Base-by-base conservation (phyloP, 2,329 filamentous ascomycete species). In the Pseudogymnoascus pannorum region DNA sequence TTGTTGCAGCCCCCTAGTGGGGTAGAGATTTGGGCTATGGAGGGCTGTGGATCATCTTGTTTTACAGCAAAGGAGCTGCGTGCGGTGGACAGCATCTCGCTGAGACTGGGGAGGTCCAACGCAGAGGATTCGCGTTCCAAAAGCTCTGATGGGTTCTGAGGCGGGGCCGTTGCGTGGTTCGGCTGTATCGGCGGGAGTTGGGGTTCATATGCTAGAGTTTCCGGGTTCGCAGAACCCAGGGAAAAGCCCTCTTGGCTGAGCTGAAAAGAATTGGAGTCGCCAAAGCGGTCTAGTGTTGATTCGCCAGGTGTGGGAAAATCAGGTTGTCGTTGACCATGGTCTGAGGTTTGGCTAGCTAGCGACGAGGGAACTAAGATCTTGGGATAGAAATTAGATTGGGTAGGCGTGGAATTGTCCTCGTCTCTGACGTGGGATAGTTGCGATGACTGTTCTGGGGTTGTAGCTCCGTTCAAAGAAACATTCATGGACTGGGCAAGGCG, bases 311-410 rank as follows among this genome's bases (percentile, higher is more conserved):
- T 74, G 11, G 74, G 69, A 4, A 75, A 76, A 61, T 81, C 78
- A 3, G 77, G 76, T 62, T 84, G 82, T 12, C 79, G 44, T 18
- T 54, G 76, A 22, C 80, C 81, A 62, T 69, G 66, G 77, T 82
- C 63, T 54, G 74, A 65, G 75, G 69, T 66, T 76, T 82, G 62
- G 60, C 73, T 74, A 7, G 69, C 69, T 18, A 77, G 76, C 0
- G 76, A 77, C 2, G 72, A 69, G 22, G 69, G 69, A 1, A 69
- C 48, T 5, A 67, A 68, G 2, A 73, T 51, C 36, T 68, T 74
- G 3, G 72, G 71, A 65, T 74, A 74, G 22, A 54, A 54, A 31
- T 54, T 54, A 31, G 24, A 54, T 31, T 54, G 44, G n/a, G 44
- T 54, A 20, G 44, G 44, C 7, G 44, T 61, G 1, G 62, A 54